Percentiles rank a stretch among this genome's conserved stretches.
Conservation (phyloP, 805 yeast species). For the Komagataella ulmi region DNA sequence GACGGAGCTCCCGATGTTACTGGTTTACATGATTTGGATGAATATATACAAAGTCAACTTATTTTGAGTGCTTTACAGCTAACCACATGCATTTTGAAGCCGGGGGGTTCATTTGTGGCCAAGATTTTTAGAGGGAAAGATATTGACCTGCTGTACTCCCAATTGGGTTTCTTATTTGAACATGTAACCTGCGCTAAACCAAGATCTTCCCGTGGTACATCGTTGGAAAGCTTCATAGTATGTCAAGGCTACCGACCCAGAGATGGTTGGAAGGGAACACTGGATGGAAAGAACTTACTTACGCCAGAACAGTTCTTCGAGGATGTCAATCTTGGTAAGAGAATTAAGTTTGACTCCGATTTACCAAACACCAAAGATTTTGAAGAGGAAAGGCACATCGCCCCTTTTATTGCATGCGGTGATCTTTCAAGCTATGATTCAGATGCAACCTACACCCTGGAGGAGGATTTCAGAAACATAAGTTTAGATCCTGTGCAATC, state of each 20-base stretch:
- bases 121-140: conserved; percentile 95
- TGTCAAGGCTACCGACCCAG: conserved; percentile 83
- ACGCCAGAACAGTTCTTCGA: conserved; percentile 80
- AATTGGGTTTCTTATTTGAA: conserved; percentile 74
- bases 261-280: conserved; percentile 65
- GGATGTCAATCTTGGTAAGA: conserved; percentile 37
- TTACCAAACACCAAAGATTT: conserved; percentile 18
- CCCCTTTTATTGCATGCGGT: conserved; percentile 94
- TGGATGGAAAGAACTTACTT: conserved; percentile 20
- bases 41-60: conserved; percentile 91
- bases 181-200: conserved; percentile 93
- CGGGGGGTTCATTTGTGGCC: conserved; percentile 91
- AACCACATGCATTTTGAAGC: conserved; percentile 77
- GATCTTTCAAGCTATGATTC: conserved; percentile 81
- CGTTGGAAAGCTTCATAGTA: conserved; percentile 87
- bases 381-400: conserved; percentile 57
- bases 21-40: conserved; percentile 92
- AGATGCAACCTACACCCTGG: conserved; percentile 80
- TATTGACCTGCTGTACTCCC: conserved; percentile 88
- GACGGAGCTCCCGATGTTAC: conserved; percentile 99
- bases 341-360: conserved; percentile 32
- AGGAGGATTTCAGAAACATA: conserved; percentile 20
- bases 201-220: conserved; percentile 87
- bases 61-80: conserved; percentile 84
- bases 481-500: conserved; percentile 86